Percentiles rank a stretch among this genome's conserved stretches.
Evolutionary conservation across 106 monocot species (phyloP).

Genomic region (Triglochin maritima): DNA sequence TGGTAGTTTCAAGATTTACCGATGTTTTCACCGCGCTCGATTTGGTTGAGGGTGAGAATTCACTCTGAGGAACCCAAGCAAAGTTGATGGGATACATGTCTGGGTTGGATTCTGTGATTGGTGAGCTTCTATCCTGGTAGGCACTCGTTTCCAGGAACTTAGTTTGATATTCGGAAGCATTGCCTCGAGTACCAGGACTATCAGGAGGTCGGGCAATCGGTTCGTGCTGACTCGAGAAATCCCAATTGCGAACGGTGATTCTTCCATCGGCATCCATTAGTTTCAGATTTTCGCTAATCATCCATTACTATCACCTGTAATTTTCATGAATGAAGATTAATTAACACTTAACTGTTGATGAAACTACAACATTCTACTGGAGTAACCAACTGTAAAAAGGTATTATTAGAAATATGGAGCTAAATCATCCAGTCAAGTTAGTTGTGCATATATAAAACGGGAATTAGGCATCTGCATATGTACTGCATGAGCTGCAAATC

Average conservation of each 20-base stretch:
- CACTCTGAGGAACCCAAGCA: conserved; percentile 45
- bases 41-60: conserved; percentile 20
- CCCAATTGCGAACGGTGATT: conserved; percentile 36
- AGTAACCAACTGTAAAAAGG: no score
- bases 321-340: neutral
- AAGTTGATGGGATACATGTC: conserved; percentile 26
- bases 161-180: conserved; percentile 17
- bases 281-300: neutral
- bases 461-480: no score
- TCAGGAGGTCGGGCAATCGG: conserved; percentile 12
- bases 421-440: no score
- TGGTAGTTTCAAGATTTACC: conserved; percentile 15
- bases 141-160: conserved; percentile 38
- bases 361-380: no score
- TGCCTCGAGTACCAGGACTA: conserved; percentile 8
- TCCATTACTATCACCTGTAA: neutral
- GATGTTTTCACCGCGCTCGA: conserved; percentile 9
- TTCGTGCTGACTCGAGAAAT: conserved; percentile 28
- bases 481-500: no score
- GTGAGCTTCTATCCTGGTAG: conserved; percentile 21
- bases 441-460: no score
- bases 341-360: no score
- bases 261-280: conserved; percentile 43
- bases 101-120: conserved; percentile 5
- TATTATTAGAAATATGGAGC: no score